Evolutionary conservation across 129 eudicot genomes (phyloP).

Genomic region (Tagetes erecta): DNA sequence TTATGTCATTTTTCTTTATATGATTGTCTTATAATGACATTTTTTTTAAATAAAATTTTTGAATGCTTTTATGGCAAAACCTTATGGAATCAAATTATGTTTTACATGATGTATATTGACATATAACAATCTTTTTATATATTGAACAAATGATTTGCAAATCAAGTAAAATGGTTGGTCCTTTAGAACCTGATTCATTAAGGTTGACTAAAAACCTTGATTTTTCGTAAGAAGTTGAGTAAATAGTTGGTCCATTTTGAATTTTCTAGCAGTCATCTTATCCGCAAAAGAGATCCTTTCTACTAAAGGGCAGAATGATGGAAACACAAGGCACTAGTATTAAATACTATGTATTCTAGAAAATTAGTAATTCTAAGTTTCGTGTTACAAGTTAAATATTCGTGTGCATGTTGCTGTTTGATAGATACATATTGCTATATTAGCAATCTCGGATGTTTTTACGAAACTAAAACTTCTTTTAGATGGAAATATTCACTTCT

Average conservation of each 20-base stretch:
- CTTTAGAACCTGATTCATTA: neutral
- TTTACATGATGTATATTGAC: neutral
- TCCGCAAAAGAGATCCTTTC: neutral
- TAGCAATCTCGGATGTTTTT: neutral
- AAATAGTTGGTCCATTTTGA: neutral
- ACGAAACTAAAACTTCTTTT: neutral
- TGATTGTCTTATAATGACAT: neutral
- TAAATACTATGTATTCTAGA: neutral
- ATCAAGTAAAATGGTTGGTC: neutral
- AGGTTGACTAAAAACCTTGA: neutral
- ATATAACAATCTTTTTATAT: neutral
- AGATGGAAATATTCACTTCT: neutral
- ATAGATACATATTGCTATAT: neutral
- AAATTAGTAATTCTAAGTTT: neutral
- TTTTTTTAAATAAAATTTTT: neutral
- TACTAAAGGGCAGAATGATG: neutral
- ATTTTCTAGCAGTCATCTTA: neutral
- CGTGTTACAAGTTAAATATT: neutral
- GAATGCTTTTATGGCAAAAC: neutral
- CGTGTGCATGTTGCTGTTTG: neutral
- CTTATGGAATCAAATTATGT: neutral
- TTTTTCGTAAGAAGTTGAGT: neutral
- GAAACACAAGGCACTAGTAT: neutral
- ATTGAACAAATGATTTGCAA: neutral
- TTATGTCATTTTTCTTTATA: neutral